These are phyloP conservation scores for Corniculantispora saksenae DNA, from an alignment of 2,329 filamentous ascomycete genomes.

Conservation along the genomic window DNA sequence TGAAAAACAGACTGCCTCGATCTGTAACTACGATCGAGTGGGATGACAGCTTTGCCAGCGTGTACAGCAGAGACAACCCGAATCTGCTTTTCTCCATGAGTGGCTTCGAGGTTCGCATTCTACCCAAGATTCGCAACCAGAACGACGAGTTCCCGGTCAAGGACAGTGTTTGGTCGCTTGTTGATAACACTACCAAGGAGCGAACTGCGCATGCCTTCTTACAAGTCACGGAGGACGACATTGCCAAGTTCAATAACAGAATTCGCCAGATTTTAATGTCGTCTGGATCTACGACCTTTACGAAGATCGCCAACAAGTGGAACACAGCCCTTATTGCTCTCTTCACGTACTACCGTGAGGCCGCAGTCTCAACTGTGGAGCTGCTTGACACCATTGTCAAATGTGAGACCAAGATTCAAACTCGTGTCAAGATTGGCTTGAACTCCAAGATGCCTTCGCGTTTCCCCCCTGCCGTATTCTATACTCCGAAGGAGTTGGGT, in stretches of 20 bases:
- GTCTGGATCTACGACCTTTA: slow-evolving; percentile 98
- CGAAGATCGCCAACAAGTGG: slow-evolving; percentile 99
- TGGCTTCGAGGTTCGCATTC: slow-evolving; percentile 93
- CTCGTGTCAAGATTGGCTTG: slow-evolving; percentile 94
- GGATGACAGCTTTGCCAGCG: slow-evolving; percentile 98
- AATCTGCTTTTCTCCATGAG: slow-evolving; percentile 98
- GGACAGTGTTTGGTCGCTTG: slow-evolving; percentile 96
- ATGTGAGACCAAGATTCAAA: slow-evolving; percentile 99
- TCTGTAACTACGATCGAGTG: slow-evolving; percentile 97
- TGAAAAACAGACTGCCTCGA: slow-evolving; percentile 93
- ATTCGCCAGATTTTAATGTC: slow-evolving; percentile 99
- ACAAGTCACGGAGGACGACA: slow-evolving; percentile 96
- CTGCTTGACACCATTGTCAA: slow-evolving; percentile 97
- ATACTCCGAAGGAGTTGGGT: slow-evolving; percentile 96
- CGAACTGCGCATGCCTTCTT: slow-evolving; percentile 96
- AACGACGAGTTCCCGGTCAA: slow-evolving; percentile 97
- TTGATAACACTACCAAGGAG: slow-evolving; percentile 95
- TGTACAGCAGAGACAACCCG: slow-evolving; percentile 97
- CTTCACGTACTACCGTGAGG: slow-evolving; percentile 98
- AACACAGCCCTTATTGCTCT: slow-evolving; percentile 96
- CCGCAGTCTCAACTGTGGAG: slow-evolving; percentile 91
- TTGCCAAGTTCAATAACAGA: slow-evolving; percentile 98
- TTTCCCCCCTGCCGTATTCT: slow-evolving; percentile 98
- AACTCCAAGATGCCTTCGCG: slow-evolving; percentile 99
- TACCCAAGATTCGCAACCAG: slow-evolving; percentile 92